Evolutionary conservation across 768 basidiomycete genomes (phyloP), one percentile per base, ranked within the genome.

Genomic region (Boletus sp.): DNA sequence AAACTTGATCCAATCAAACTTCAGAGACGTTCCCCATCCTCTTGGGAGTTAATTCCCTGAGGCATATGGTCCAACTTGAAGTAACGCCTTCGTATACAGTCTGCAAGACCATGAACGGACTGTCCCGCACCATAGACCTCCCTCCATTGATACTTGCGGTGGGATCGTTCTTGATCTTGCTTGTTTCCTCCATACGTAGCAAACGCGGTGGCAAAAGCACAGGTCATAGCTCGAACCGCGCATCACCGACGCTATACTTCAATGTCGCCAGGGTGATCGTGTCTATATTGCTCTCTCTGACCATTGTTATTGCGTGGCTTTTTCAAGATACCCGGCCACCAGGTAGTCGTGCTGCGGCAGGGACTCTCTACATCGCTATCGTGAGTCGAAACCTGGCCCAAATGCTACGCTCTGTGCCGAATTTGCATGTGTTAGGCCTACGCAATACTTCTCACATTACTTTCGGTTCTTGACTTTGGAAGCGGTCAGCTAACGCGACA

Each of bases 401-500:
- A 44, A 29, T 7, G 30, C 33, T 1, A 18, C 29, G 24, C 28
- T 51, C 18, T 7, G 14, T 35, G 20, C 33, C n/a, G 39, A 33
- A 10, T 28, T 14, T 32, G 12, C 32, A 28, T 28, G 10, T 30
- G n/a, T n/a, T 32, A 59, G 58, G 50, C 29, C 5, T 59, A 59
- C 12, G 58, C 50, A 17, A n/a, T 42, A 48, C 33, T 56, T 47
- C 54, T 59, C 41, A 52, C 46, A n/a, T 37, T 52, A 2, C 46
- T 55, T 44, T 55, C 41, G 24, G 47, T 28, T 12, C 20, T 55
- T 39, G 33, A 37, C 20, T 36, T 47, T 33, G 36, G 50, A 47
- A 32, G 4, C 46, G 36, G 6, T 6, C 50, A 37, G 24, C 28
- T 60, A 17, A 32, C 75, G 20, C 70, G 68, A 33, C 53, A 55